phyloP scores from a whole-genome alignment of 2,329 filamentous ascomycete species.

The Shiraia sp. region DNA sequence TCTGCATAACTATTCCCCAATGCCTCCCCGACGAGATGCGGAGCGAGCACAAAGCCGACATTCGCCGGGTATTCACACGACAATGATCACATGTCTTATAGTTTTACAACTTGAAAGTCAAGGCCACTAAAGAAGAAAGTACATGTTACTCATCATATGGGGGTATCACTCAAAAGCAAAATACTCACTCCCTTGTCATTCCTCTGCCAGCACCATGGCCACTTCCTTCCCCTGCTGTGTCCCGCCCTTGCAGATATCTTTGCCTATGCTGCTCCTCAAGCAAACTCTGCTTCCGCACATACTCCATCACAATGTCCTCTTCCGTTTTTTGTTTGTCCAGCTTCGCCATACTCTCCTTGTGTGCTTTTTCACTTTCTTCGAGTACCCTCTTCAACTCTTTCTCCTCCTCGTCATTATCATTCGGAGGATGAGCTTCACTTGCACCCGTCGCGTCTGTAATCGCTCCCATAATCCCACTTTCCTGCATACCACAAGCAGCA shows the following conservation, averaged over 20 bases:
- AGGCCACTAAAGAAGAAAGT: too few species aligned
- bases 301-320: conserved; percentile 75
- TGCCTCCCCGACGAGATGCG: too few species aligned
- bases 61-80: too few species aligned
- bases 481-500: conserved; percentile 8
- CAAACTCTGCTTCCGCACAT: conserved; percentile 76
- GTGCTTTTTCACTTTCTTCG: conserved; percentile 30
- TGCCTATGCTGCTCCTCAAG: conserved; percentile 57
- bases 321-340: conserved; percentile 56
- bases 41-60: too few species aligned
- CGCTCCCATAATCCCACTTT: conserved; percentile 11
- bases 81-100: too few species aligned
- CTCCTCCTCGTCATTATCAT: conserved; percentile 27
- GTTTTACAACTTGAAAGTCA: too few species aligned
- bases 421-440: conserved; percentile 1
- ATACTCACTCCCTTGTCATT: background rate
- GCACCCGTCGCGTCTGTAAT: conserved; percentile 10
- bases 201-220: conserved; percentile 2
- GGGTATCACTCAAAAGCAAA: background rate
- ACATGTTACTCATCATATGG: background rate
- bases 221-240: conserved; percentile 19
- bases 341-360: conserved; percentile 47
- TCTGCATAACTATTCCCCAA: too few species aligned
- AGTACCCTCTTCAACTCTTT: conserved; percentile 32
- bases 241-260: conserved; percentile 12